Evolutionary conservation across 352 stramenopile genomes (phyloP), one percentile per base, ranked within the genome.

Genomic region (Blastocystis sp.): DNA sequence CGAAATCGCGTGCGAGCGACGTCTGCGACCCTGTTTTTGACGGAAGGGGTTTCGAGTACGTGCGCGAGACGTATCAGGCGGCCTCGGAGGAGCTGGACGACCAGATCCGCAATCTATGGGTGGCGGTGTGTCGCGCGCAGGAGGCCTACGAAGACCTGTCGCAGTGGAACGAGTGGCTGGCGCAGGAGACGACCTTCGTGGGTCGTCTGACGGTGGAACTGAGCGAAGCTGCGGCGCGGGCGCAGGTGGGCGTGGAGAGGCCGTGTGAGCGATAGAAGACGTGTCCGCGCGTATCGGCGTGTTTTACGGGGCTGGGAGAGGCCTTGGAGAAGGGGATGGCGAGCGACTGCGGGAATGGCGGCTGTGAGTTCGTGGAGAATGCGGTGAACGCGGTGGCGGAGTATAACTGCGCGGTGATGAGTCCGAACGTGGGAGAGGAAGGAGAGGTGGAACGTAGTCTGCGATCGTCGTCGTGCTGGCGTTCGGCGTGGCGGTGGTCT

Each of bases 1-100:
- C 21, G 11, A 46, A n/a, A n/a, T 34, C 14, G 16, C 21, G 27
- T 2, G 36, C 2, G 29, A 18, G 21, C 6, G 36, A 51, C 9
- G 48, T 78, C 4, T 78, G 67, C 32, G 67, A 78, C 32, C 67
- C 67, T 24, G 21, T 32, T n/a, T 16, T 36, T n/a, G 29, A 78
- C 27, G 67, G 67, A 29, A n/a, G 27, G n/a, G 67, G 67, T 2
- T 18, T 78, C 3, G 44, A 24, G 11, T 78, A 34, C 32, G 46
- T 78, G 0, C 9, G n/a, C 14, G 27, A 24, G 32, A 78, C 44
- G 6, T 40, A 36, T 32, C 27, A 38, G 69, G 14, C 36, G 11
- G 9, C 27, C 8, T 81, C 7, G 16, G 8, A 27, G 6, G 46
- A 32, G 34, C 6, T 81, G 32, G 63, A 81, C 42, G 21, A 65